phyloP scores from a whole-genome alignment of 805 yeast genomes.

The Cyberlindnera veronae region DNA sequence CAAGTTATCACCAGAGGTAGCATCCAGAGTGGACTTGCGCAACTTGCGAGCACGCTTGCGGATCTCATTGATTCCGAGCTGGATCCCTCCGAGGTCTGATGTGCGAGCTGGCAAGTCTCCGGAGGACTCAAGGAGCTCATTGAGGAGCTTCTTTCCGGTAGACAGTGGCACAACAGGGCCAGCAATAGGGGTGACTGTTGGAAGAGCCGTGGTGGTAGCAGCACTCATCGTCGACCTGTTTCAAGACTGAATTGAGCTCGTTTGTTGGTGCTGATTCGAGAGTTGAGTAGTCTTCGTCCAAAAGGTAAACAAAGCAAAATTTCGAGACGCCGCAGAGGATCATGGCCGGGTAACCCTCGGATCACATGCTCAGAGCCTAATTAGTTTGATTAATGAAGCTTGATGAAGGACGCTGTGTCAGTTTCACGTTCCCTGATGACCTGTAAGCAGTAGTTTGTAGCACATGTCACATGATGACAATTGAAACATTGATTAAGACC shows the following conservation, averaged over 20 bases:
- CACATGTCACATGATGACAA: too few species aligned
- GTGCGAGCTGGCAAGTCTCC: constrained; percentile 63
- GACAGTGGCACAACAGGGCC: constrained; percentile 13
- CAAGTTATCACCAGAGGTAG: constrained; percentile 34
- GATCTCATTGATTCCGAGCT: constrained; percentile 76
- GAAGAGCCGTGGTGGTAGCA: not conserved
- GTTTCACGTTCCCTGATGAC: not conserved
- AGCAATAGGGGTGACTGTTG: not conserved
- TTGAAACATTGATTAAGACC: not conserved
- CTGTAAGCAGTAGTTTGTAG: not conserved
- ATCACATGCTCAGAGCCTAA: too few species aligned
- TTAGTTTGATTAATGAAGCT: too few species aligned
- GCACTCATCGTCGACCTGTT: not conserved
- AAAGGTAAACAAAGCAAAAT: constrained; percentile 7
- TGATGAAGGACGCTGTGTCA: too few species aligned
- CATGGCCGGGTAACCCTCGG: constrained; percentile 5
- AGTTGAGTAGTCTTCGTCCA: not conserved
- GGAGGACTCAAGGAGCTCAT: constrained; percentile 76
- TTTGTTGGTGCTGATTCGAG: too few species aligned
- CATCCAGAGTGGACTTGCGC: constrained; percentile 40
- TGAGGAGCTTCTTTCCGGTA: constrained; percentile 37
- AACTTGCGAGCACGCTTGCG: constrained; percentile 60
- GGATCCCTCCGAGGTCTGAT: constrained; percentile 75
- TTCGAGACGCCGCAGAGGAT: too few species aligned
- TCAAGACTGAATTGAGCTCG: not conserved